Base-by-base conservation (phyloP, 768 basidiomycete genomes). In the Suillus placidus region DNA sequence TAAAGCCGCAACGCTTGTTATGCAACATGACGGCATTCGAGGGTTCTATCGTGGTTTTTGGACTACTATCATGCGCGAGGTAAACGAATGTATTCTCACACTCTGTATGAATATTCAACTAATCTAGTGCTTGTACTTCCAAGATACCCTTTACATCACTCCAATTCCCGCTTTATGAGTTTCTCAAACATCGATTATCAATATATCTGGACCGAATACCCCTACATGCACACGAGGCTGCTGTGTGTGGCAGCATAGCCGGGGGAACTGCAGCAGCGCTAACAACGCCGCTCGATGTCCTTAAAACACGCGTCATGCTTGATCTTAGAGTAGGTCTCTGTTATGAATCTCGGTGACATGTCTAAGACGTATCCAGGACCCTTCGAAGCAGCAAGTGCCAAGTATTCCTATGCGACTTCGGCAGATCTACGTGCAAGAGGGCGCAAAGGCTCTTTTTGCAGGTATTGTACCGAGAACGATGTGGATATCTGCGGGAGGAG, bases 281-380 rank as follows among this genome's bases (percentile, higher is more conserved):
- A 42, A 99, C 97, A 2, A 99, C 97, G 0, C 97, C 97, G 1
- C 81, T 99, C 37, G 97, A 99, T 72, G 97, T 99, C 2, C 84
- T 97, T 40, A 99, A 99, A 76, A 99, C 97, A 1, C 86, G 97
- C 20, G 91, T 97, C 52, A 99, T 99, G 97, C 84, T 99, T 9
- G 95, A 97, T 71, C 82, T 92, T 62, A 83, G 90, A 72, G 95
- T 95, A 70, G 62, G 87, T 76, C 23, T 49, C 47, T 23, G 6
- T 35, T 20, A 20, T 4, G 34, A 65, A 43, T 64, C 18, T 35
- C 20, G 35, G 23, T 23, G 40, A 14, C 42, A 20, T 66, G 1
- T 40, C 14, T 60, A 30, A 42, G 16, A 26, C 26, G 9, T 42
- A 60, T 42, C n/a, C 69, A 91, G 88, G 82, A 84, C 61, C 70